A percentile compares a stretch with the other conserved stretches of the same genome.
Conservation (phyloP, 305 asterid genomes). For the Fraxinus sp. region DNA sequence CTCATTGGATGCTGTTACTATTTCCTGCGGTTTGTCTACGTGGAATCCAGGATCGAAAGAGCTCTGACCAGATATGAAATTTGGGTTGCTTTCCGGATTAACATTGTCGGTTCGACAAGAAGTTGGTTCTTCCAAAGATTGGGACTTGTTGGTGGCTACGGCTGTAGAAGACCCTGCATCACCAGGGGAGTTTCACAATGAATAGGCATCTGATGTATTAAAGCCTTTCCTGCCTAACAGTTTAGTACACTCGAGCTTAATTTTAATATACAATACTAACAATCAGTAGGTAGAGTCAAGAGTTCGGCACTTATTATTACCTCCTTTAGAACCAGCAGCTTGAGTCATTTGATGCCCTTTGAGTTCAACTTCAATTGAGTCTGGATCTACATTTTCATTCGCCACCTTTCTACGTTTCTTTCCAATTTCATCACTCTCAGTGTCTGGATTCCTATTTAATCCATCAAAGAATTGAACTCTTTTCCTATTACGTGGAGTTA, state of each 20-base stretch:
- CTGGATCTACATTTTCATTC: constrained; percentile 38
- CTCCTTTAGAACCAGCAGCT: constrained; percentile 35
- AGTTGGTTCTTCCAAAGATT: constrained; percentile 21
- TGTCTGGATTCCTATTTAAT: constrained; percentile 32
- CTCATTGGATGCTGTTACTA: constrained; percentile 34
- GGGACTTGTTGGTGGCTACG: constrained; percentile 32
- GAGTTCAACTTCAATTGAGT: constrained; percentile 38
- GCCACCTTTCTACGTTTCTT: constrained; percentile 61
- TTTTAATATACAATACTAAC: not conserved
- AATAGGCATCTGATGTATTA: constrained; percentile 9
- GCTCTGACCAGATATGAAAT: constrained; percentile 24
- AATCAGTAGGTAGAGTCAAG: constrained; percentile 16
- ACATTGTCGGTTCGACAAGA: constrained; percentile 8
- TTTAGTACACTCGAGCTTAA: not conserved
- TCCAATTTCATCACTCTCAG: constrained; percentile 40
- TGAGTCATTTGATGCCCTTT: constrained; percentile 34
- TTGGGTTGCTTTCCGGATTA: constrained; percentile 16
- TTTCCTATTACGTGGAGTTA: constrained; percentile 68
- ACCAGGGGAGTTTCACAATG: constrained; percentile 25
- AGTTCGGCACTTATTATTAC: constrained; percentile 24
- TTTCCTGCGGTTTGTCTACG: constrained; percentile 31
- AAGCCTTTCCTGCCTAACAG: constrained; percentile 18
- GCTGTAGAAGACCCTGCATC: constrained; percentile 39
- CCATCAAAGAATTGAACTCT: constrained; percentile 54
- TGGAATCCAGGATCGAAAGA: constrained; percentile 32